Base-by-base conservation (phyloP, 2,329 filamentous ascomycete species). In the Fusarium fujikuroi region DNA sequence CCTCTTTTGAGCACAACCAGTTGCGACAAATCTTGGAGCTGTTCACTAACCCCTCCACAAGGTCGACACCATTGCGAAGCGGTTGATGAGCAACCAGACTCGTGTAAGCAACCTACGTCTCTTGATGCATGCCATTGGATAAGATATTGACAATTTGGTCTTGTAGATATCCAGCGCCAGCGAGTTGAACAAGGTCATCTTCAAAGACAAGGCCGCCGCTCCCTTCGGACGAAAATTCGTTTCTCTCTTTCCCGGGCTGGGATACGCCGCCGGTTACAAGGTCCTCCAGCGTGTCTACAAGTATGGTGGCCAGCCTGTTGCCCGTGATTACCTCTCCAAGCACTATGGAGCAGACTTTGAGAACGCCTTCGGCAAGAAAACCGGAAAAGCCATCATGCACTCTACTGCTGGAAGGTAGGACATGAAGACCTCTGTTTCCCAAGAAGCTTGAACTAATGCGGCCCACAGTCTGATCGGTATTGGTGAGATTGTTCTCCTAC, bases 11-110 rank as follows among this genome's bases (percentile, higher is more conserved):
- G 37, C 50, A 59, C 57, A 49, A 58, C 49, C 50, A 44, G 66
- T 49, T 44, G 54, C 32, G 42, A 49, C 44, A 36, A 52, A 52
- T 60, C 19, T 50, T 42, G 52, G 71, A 70, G 44, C 54, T 66
- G 46, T 47, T 50, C 66, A 65, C 76, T 77, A 70, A 77, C 71
- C 47, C 56, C 57, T 30, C 52, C 53, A 30, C 37, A 70, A 95
- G 93, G 94, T 99, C 83, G 96, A 99, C 85, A 99, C 96, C 57
- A 98, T 97, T 79, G 95, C 96, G 73, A 99, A 99, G 89, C 94
- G 96, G 77, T 90, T 99, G 84, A 99, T 99, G 96, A 98, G 95
- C 90, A 98, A 99, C 85, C 92, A 97, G 83, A 91, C 90, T 71
- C 80, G 80, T 74, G 83, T 84, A 82, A 81, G 93, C 87, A 85